Conservation (phyloP, 2,329 filamentous ascomycete species). For the Chaetomium sp. region DNA sequence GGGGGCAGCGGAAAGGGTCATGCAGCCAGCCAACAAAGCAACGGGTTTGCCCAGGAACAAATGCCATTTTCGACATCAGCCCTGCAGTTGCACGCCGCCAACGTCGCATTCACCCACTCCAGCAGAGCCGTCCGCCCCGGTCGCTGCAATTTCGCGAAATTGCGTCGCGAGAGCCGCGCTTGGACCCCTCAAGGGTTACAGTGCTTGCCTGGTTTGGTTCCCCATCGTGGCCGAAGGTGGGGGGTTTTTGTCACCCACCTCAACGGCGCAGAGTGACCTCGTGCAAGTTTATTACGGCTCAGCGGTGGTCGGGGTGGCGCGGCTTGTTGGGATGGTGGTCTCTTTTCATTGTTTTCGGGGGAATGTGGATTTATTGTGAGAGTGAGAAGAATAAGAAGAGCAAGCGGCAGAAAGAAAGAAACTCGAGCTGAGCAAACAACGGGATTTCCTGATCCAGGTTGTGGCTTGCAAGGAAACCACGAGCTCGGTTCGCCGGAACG, state of each 20-base stretch:
- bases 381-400: too few species aligned
- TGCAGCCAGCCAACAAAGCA: neutral
- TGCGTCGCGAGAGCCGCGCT: constrained; percentile 11
- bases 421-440: too few species aligned
- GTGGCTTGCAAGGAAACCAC: too few species aligned
- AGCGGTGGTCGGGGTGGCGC: neutral
- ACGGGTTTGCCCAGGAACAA: neutral
- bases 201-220: neutral
- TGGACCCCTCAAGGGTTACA: neutral
- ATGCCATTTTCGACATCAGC: neutral
- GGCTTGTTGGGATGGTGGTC: too few species aligned
- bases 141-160: constrained; percentile 14
- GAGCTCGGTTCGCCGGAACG: too few species aligned
- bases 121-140: constrained; percentile 8
- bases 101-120: constrained; percentile 3
- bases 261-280: neutral
- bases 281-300: neutral
- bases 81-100: constrained; percentile 4
- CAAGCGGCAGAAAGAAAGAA: too few species aligned
- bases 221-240: neutral
- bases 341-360: too few species aligned
- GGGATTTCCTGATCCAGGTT: too few species aligned
- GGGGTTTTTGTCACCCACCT: constrained; percentile 3
- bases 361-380: too few species aligned
- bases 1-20: neutral